Base-by-base conservation (phyloP, 1,139 yeast genomes). In the Kluyveromyces sp. region DNA sequence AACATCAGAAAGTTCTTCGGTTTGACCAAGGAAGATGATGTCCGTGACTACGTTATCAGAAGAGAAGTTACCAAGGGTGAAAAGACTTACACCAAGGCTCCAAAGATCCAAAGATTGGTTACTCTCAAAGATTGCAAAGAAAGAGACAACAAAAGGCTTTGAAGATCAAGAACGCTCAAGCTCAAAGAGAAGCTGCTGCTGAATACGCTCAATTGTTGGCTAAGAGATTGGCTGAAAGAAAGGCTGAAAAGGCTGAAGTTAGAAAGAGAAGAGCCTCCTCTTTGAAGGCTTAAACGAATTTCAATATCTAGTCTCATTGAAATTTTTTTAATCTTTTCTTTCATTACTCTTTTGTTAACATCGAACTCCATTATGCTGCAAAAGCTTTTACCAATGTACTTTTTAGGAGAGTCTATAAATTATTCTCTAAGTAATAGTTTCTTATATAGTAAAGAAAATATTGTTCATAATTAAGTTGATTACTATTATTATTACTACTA, bases 211-310 rank as follows among this genome's bases (percentile, higher is more conserved):
- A 89, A 78, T 81, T 92, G 73, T 83, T 92, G 75, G 97, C 98
- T 71, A 79, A 89, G 81, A 94, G 97, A 78, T 86, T 90, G 74
- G 86, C 88, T 75, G 97, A 90, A 78, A 85, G 92, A 81, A 90
- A 90, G 82, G 94, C 95, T 74, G 95, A 87, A 78, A 87, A 79
- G 79, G 96, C 96, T 77, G 96, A 88, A 79, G 81, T 85, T 76
- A 87, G 83, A 80, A 89, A 89, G 95, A 88, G 96, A 87, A 90
- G 98, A 85, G 97, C 97, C 74, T 92, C 97, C 70, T 90, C 97
- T 67, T 83, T 90, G 74, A 85, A 84, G 79, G 87, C 88, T 79
- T 79, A 78, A 74, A 55, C 57, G 47, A 46, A 41, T 38, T 42
- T 45, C 39, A 27, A 39, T 44, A 38, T 37, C 21, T 39, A 30